A percentile compares a stretch with the other conserved stretches of the same genome.
phyloP scores from a whole-genome alignment of 169 alveolate genomes.

The Eimeria necatrix region DNA sequence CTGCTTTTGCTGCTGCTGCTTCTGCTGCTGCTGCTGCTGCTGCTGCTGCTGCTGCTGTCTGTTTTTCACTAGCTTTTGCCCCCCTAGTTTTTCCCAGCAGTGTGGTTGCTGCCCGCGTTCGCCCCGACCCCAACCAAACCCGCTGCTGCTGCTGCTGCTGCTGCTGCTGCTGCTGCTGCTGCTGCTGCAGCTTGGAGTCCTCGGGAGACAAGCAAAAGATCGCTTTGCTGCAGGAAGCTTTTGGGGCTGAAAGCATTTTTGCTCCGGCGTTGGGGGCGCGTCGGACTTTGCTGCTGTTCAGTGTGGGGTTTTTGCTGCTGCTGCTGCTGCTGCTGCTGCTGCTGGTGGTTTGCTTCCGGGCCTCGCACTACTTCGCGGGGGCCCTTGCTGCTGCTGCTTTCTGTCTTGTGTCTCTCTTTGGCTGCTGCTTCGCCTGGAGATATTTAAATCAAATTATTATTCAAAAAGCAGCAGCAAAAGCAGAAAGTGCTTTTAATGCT shows the following conservation, averaged over 20 bases:
- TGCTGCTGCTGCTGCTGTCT: neutral
- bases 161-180: neutral
- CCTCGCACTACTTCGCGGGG: neutral
- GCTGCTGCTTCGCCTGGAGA: constrained; percentile 65
- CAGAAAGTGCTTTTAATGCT: constrained; percentile 52
- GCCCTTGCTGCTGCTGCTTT: neutral
- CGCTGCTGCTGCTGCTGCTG: no score
- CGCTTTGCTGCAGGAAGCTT: neutral
- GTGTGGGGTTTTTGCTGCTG: neutral
- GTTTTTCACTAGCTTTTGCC: no score
- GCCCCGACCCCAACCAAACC: no score
- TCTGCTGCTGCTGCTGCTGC: no score
- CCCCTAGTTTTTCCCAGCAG: no score
- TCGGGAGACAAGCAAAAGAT: neutral
- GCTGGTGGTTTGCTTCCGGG: neutral
- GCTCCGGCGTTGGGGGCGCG: neutral
- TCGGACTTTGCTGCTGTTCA: neutral
- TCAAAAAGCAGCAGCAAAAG: neutral
- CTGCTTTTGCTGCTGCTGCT: no score
- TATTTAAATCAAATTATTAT: constrained; percentile 57
- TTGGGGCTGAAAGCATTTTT: neutral
- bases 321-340: neutral
- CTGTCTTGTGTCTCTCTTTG: neutral
- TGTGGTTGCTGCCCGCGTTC: no score
- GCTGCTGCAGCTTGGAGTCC: neutral